Evolutionary conservation across 306 rosid genomes (phyloP).

Genomic region (Cicer bijugum): DNA sequence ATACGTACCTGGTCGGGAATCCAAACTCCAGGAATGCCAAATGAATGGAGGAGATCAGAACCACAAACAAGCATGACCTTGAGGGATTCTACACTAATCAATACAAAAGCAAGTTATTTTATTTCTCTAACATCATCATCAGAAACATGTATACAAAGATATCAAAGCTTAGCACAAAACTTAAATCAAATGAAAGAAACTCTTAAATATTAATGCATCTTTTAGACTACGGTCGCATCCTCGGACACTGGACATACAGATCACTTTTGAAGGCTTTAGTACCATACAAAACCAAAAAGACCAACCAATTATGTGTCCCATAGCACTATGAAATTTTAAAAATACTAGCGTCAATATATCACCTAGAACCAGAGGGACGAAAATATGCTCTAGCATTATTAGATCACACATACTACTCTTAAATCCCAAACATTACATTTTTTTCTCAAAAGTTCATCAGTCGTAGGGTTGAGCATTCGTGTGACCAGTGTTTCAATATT

Average conservation of each 20-base stretch:
- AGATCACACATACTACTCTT: constrained; percentile 6
- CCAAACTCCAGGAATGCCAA: constrained; percentile 79
- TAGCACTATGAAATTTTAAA: constrained; percentile 14
- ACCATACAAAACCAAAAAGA: constrained; percentile 6
- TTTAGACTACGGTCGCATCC: not conserved
- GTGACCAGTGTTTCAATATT: constrained; percentile 5
- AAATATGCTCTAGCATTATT: constrained; percentile 19
- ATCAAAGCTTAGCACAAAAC: constrained; percentile 3
- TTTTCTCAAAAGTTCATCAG: not conserved
- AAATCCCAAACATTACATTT: not conserved
- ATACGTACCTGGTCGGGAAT: constrained; percentile 67
- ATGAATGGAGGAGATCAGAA: constrained; percentile 89
- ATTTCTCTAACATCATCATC: constrained; percentile 14
- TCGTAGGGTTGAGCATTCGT: constrained; percentile 19
- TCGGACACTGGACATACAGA: not conserved
- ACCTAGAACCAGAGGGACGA: constrained; percentile 19
- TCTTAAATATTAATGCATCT: constrained; percentile 6
- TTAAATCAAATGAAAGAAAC: constrained; percentile 7
- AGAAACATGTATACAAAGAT: constrained; percentile 2
- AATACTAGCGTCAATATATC: constrained; percentile 1
- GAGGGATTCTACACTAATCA: constrained; percentile 65
- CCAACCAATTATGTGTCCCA: not conserved
- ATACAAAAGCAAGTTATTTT: constrained; percentile 37
- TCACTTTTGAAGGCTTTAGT: constrained; percentile 35
- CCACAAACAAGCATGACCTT: constrained; percentile 91